Evolutionary conservation across 257 asterid species (phyloP).

Genomic region (Vinca minor): DNA sequence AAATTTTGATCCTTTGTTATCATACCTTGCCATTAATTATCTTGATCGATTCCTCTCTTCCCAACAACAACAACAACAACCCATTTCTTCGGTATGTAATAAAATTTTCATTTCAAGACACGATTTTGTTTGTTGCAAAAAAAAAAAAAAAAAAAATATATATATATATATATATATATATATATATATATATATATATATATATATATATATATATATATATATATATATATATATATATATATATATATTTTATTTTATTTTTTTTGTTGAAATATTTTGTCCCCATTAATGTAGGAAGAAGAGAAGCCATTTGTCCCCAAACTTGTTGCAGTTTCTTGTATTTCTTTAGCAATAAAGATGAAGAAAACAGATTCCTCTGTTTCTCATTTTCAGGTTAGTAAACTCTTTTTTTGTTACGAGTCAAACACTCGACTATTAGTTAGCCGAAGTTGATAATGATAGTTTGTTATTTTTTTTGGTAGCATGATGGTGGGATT

Average conservation of each 20-base stretch:
- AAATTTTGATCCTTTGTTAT: conserved; percentile 28
- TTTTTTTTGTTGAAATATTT: background rate
- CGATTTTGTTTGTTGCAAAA: background rate
- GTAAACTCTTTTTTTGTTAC: background rate
- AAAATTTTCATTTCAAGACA: background rate
- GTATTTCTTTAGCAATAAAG: conserved; percentile 61
- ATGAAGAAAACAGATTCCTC: conserved; percentile 45
- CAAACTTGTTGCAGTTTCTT: conserved; percentile 45
- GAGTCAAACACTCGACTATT: too few relatives aligned
- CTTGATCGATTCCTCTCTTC: conserved; percentile 61
- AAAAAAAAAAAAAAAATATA: too few relatives aligned
- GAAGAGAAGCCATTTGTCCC: conserved; percentile 59
- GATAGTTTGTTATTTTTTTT: background rate
- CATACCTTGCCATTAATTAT: conserved; percentile 57
- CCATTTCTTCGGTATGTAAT: conserved; percentile 31
- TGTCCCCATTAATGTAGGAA: conserved; percentile 27
- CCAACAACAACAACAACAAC: too few relatives aligned
- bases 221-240: too few relatives aligned
- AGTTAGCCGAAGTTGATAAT: background rate
- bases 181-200: too few relatives aligned
- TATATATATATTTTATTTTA: too few relatives aligned
- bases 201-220: too few relatives aligned
- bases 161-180: too few relatives aligned
- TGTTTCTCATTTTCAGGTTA: conserved; percentile 39
- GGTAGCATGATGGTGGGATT: conserved; percentile 31